Base-by-base conservation (phyloP, 2,329 filamentous ascomycete genomes). In the Hypomyces rosellus region DNA sequence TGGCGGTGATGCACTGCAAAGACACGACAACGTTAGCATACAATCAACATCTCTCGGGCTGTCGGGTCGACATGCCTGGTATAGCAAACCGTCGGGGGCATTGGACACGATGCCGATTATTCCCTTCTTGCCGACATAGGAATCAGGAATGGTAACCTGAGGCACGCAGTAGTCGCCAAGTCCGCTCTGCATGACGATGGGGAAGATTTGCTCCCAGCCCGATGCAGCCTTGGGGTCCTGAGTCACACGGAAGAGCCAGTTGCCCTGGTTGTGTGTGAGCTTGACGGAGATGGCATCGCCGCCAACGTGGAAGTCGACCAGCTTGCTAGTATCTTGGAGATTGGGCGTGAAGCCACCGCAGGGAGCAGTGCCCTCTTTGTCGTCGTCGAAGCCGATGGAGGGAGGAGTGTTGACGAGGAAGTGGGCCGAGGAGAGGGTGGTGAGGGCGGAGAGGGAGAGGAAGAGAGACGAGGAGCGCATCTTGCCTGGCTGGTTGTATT, bases 211-310 rank as follows among this genome's bases (percentile, higher is more conserved):
- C 22, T 75, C 74, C 80, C 80, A 84, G 60, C 74, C 75, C 16
- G 68, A 65, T 41, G 61, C 59, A 40, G 70, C 74, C 11, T 68
- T 68, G 44, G 67, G 58, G 57, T 80, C 78, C 16, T 74, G 68
- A 12, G 78, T 83, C 55, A 73, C 76, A 54, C 81, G 79, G 68
- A 80, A 77, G 14, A 84, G 70, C 75, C 74, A 83, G 49, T 69
- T 77, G 56, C 70, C 67, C 61, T 78, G 70, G 3, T 76, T 68
- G 59, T 84, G 81, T 3, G 70, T 72, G 7, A 74, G 69, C 7
- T 63, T 65, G 45, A 76, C 60, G 52, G 71, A 69, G 34, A 83
- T 67, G 50, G 74, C 66, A 56, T 82, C 75, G 57, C 80, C 79
- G 57, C 68, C 77, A 52, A 82, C 75, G 60, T 81, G 74, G 64